These are phyloP conservation scores for Claviceps pusilla DNA, from an alignment of 2,329 filamentous ascomycete species.

Conservation along the genomic window DNA sequence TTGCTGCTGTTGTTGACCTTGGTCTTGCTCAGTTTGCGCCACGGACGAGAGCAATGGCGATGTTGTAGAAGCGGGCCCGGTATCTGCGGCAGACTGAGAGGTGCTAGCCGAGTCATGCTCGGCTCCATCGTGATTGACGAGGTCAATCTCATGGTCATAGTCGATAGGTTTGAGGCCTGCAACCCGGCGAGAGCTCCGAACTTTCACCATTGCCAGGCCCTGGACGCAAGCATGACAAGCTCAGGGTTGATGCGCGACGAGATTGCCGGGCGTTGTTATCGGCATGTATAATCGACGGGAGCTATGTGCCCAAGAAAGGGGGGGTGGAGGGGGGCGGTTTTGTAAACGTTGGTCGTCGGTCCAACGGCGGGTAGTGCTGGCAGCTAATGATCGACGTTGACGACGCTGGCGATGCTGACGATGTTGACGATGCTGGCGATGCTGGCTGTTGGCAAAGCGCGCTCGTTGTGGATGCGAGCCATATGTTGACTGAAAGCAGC, in stretches of 20 bases:
- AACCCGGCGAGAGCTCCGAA: conserved; percentile 39
- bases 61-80: conserved; percentile 4
- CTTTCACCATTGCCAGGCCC: conserved; percentile 16
- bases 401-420: background rate
- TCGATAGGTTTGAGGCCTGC: conserved; percentile 41
- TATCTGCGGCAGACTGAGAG: background rate
- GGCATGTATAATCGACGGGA: background rate
- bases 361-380: background rate
- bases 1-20: background rate
- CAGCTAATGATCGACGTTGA: background rate
- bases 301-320: background rate
- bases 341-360: background rate
- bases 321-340: too few relatives aligned
- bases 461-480: too few relatives aligned
- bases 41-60: conserved; percentile 7
- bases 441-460: too few relatives aligned
- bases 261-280: background rate
- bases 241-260: background rate
- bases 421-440: background rate
- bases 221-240: conserved; percentile 9
- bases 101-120: conserved; percentile 11
- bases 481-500: background rate
- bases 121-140: conserved; percentile 40
- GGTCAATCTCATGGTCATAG: conserved; percentile 56
- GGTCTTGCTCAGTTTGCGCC: background rate